Evolutionary conservation across 768 basidiomycete species (phyloP), one percentile per base, ranked within the genome.

Genomic region (Trametes gibbosa): DNA sequence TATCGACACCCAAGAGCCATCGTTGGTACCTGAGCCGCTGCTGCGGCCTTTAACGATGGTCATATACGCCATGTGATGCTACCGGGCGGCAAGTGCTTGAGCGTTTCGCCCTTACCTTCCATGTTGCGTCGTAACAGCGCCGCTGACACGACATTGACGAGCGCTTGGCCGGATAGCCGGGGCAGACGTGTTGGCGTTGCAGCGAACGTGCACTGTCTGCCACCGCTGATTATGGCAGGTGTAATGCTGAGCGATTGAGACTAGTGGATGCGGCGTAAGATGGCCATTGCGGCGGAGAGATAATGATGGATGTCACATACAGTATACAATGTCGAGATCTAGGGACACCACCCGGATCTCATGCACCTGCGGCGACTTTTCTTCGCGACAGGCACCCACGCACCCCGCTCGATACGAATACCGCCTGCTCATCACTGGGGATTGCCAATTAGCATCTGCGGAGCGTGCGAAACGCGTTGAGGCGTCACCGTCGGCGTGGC

Each of bases 1-100:
- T 19, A 50, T 46, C 32, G 45, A 56, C 8, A 53, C 59, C 34
- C 41, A 35, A n/a, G 55, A 53, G n/a, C 55, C 53, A 13, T 54
- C 40, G 13, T 43, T 46, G 16, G 49, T 51, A 5, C 58, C 34
- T 16, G 53, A 43, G 29, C 29, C 29, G 25, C 51, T 51, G 47
- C 57, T 70, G 52, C 58, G 50, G 53, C 65, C 66, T 14, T 67
- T 67, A 43, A 68, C 65, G 14, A 52, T 51, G 17, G 68, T 68
- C 23, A 71, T 69, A 10, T 32, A 32, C 29, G 29, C 29, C 29
- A 32, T 3, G 67, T 65, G 5, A 21, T 67, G n/a, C 40, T 61
- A 25, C 66, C 67, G 13, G 68, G 65, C 58, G 66, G 69, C 66
- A 29, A 56, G 66, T 53, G 40, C 37, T 12, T 68, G 35, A 56